phyloP scores from a whole-genome alignment of 2,329 filamentous ascomycete genomes.

The Fusarium citri region DNA sequence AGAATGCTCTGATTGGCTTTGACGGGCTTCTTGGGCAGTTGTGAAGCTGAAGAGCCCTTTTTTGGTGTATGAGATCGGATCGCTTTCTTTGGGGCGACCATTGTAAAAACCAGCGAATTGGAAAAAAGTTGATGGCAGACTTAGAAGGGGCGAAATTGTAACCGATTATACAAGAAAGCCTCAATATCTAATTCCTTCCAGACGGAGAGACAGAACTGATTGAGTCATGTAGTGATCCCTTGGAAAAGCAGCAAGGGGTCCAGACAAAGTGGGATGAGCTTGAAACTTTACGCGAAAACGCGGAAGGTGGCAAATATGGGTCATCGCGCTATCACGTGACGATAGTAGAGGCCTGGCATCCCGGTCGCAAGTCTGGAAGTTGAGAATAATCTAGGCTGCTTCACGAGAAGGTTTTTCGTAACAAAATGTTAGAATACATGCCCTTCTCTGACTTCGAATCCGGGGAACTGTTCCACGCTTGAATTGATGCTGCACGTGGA shows the following conservation, averaged over 20 bases:
- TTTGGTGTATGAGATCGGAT: conserved; percentile 50
- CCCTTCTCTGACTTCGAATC: neutral
- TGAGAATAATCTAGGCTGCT: neutral
- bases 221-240: neutral
- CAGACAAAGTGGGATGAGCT: conserved; percentile 36
- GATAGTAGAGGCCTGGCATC: neutral
- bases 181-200: neutral
- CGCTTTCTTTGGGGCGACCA: conserved; percentile 52
- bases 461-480: neutral
- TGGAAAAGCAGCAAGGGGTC: neutral
- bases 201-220: neutral
- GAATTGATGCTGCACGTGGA: neutral
- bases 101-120: conserved; percentile 30
- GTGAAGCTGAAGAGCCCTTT: conserved; percentile 44
- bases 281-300: conserved; percentile 36
- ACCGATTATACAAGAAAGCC: neutral
- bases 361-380: neutral
- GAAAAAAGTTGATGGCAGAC: neutral
- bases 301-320: conserved; percentile 28
- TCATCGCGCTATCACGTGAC: conserved; percentile 51
- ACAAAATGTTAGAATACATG: neutral
- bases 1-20: conserved; percentile 74
- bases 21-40: conserved; percentile 51
- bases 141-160: neutral
- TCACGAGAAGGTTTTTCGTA: neutral